Evolutionary conservation across 2,329 filamentous ascomycete genomes (phyloP).

Genomic region (Alternaria novae-zelandiae): DNA sequence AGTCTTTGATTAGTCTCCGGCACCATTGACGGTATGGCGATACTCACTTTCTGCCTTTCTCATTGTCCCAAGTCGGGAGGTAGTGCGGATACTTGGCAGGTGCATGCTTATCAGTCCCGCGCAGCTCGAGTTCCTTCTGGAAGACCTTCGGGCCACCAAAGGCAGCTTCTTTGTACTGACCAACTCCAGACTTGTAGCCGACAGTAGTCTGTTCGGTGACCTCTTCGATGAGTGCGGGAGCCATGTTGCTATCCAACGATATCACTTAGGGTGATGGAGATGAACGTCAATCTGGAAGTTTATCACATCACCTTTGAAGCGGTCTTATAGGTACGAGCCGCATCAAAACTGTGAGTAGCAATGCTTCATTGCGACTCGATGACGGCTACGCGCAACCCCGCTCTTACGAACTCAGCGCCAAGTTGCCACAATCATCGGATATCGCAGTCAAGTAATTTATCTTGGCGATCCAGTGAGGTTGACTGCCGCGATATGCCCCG

Average conservation of each 20-base stretch:
- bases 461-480: conserved; percentile 4
- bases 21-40: not conserved
- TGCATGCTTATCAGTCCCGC: conserved; percentile 60
- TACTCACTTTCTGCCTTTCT: conserved; percentile 40
- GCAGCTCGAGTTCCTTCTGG: conserved; percentile 59
- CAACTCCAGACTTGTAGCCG: conserved; percentile 43
- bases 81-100: conserved; percentile 73
- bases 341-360: conserved; percentile 2
- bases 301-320: not conserved
- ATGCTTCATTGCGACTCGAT: not conserved
- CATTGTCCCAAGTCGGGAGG: conserved; percentile 73
- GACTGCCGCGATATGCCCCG: conserved; percentile 17
- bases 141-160: conserved; percentile 51
- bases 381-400: conserved; percentile 12
- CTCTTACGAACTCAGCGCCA: conserved; percentile 39
- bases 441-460: conserved; percentile 4
- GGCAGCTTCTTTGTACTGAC: conserved; percentile 52
- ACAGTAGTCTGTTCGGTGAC: conserved; percentile 28
- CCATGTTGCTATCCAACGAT: conserved; percentile 40
- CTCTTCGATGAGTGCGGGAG: conserved; percentile 52
- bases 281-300: not conserved
- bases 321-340: conserved; percentile 21
- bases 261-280: not conserved
- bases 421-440: conserved; percentile 17
- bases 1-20: conserved; percentile 14